These are phyloP conservation scores for Sclerotinia spermophila DNA, from an alignment of 2,329 filamentous ascomycete genomes.

Conservation along the genomic window DNA sequence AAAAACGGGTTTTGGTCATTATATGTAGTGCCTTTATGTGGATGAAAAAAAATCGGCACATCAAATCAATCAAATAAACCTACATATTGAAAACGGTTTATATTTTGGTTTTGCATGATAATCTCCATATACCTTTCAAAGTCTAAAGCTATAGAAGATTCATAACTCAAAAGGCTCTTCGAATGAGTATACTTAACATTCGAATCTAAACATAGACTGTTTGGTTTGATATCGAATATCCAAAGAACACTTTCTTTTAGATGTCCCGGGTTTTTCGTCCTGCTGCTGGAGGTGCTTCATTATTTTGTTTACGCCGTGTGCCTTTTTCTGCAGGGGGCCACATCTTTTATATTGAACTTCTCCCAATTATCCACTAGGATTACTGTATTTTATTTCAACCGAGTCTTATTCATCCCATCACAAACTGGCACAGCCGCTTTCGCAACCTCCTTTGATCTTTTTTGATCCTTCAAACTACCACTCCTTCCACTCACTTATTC, in stretches of 20 bases:
- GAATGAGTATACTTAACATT: too few relatives aligned
- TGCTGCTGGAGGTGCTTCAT: background rate
- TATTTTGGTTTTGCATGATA: too few relatives aligned
- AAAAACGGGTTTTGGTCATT: background rate
- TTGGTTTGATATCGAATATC: too few relatives aligned
- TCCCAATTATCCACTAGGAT: background rate
- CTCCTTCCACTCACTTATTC: conserved; percentile 7
- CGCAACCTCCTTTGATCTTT: conserved; percentile 7
- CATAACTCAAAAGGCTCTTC: too few relatives aligned
- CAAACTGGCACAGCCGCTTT: conserved; percentile 16
- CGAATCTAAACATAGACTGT: too few relatives aligned
- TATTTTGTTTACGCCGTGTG: background rate
- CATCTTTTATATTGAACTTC: background rate
- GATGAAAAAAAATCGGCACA: too few relatives aligned
- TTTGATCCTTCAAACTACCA: conserved; percentile 13
- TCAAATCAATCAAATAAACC: too few relatives aligned
- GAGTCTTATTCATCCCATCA: conserved; percentile 11
- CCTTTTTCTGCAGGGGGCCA: background rate
- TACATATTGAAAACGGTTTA: too few relatives aligned
- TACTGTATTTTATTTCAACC: background rate
- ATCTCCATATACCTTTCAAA: too few relatives aligned
- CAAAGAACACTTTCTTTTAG: too few relatives aligned
- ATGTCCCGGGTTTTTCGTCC: too few relatives aligned
- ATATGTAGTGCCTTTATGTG: background rate
- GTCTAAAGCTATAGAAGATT: too few relatives aligned